Evolutionary conservation across 2,329 filamentous ascomycete genomes (phyloP), one percentile per base, ranked within the genome.

Genomic region (Lasiodiplodia hormozganensis): DNA sequence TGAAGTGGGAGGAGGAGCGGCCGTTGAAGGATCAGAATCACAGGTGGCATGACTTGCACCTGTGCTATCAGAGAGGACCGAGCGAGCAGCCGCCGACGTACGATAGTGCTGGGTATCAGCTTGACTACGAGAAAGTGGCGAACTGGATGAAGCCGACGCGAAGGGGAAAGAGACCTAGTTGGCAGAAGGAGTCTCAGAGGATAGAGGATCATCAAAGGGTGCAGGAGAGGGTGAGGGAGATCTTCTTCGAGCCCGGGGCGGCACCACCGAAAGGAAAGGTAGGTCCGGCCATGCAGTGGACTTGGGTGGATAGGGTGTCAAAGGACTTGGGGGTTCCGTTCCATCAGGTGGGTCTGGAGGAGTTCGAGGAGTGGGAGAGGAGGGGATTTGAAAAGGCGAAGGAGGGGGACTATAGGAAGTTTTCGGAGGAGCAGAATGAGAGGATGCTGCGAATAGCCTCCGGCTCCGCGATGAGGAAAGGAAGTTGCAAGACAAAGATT

Each of bases 251-350:
- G 16, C 14, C 65, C 1, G 56, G 57, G 34, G 34, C 18, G 14
- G n/a, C 31, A n/a, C 43, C 43, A 18, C 3, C 18, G 43, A 21
- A 14, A 18, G 8, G 21, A 1, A 10, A 21, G 4, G 10, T 14
- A 21, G 21, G 43, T 47, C 43, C 8, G 2, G n/a, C 21, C n/a
- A 11, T 47, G n/a, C 6, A 10, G n/a, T 16, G 23, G 49, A 18
- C 57, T 65, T 47, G 52, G 34, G 38, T 43, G 23, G 71, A 73
- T 47, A 64, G 67, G 1, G 62, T 73, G 31, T 70, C 66, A 2
- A 71, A 73, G 36, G 71, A 72, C 34, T 16, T 73, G 14, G 67
- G 67, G 1, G 53, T 72, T 3, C 65, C 67, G 3, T 72, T 43
- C 23, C 71, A 72, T 18, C 53, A 71, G 34, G 36, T 73, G 36